These are phyloP conservation scores for Jimgerdemannia lactiflua DNA, from an alignment of 192 early-diverging fungal species.

Conservation along the genomic window DNA sequence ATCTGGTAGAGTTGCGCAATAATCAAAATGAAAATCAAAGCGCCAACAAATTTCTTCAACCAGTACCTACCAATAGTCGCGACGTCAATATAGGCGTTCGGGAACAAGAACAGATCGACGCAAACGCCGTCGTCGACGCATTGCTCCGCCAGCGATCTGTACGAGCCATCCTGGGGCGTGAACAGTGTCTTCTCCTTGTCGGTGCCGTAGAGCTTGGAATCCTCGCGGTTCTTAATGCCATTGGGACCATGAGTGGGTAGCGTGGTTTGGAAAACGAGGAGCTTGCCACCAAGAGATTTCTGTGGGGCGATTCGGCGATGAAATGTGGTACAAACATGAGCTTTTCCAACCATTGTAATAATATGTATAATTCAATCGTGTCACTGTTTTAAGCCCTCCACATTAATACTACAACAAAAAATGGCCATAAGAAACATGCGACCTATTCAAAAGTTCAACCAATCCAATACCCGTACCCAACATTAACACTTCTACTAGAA, in stretches of 20 bases:
- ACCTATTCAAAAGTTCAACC: too few relatives aligned
- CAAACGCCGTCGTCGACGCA: slow-evolving; percentile 80
- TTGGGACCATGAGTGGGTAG: slow-evolving; percentile 88
- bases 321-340: background rate
- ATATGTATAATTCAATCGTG: too few relatives aligned
- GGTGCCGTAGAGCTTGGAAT: slow-evolving; percentile 83
- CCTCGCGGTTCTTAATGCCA: slow-evolving; percentile 83
- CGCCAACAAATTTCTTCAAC: too few relatives aligned
- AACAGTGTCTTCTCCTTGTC: slow-evolving; percentile 91
- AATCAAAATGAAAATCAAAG: too few relatives aligned
- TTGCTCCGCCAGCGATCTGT: slow-evolving; percentile 79
- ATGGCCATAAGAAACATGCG: too few relatives aligned
- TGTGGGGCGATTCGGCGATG: slow-evolving; percentile 22
- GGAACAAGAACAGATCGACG: slow-evolving; percentile 92
- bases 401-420: too few relatives aligned
- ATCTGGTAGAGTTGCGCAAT: too few relatives aligned
- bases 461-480: too few relatives aligned
- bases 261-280: slow-evolving; percentile 86
- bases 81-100: slow-evolving; percentile 83
- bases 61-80: slow-evolving; percentile 66
- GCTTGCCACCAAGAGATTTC: slow-evolving; percentile 80
- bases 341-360: too few relatives aligned
- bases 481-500: too few relatives aligned
- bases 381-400: too few relatives aligned
- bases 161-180: slow-evolving; percentile 84